Conservation (phyloP, 108 stramenopile species). For the Skeletonema menzelii region DNA sequence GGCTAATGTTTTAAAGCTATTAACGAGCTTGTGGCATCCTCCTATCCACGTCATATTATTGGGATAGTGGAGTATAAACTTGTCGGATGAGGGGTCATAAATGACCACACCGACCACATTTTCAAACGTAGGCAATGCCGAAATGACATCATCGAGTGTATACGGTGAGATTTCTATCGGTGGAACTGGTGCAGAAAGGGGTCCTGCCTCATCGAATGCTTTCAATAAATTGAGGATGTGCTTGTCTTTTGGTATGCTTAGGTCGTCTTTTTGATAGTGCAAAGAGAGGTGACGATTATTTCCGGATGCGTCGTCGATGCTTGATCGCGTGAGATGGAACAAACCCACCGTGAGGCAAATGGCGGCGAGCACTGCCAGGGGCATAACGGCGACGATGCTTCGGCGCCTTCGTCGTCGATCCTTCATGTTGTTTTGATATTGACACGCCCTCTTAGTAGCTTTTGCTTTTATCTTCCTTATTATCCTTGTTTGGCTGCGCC, state of each 20-base stretch:
- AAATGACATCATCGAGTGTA: slow-evolving; percentile 6
- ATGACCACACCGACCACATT: slow-evolving; percentile 20
- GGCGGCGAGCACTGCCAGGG: neutral
- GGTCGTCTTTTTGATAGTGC: neutral
- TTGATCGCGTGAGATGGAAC: neutral
- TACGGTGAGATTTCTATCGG: neutral
- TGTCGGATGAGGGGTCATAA: slow-evolving; percentile 10
- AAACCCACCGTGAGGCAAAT: neutral
- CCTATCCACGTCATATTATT: slow-evolving; percentile 19
- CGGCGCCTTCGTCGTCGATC: neutral
- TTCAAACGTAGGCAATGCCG: neutral
- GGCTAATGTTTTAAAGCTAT: slow-evolving; percentile 1
- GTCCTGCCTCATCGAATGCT: neutral
- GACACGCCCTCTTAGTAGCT: too few species aligned
- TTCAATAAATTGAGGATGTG: neutral
- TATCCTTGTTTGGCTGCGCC: too few species aligned
- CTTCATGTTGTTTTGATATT: too few species aligned
- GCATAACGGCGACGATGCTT: neutral
- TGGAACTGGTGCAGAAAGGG: neutral
- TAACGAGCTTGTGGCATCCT: slow-evolving; percentile 31
- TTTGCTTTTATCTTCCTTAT: too few species aligned
- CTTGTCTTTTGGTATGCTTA: neutral
- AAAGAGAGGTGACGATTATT: neutral
- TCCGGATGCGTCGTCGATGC: neutral
- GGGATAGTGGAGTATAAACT: slow-evolving; percentile 20